Conservation (phyloP, 148 eudicot genomes). For the Beta vulgaris region DNA sequence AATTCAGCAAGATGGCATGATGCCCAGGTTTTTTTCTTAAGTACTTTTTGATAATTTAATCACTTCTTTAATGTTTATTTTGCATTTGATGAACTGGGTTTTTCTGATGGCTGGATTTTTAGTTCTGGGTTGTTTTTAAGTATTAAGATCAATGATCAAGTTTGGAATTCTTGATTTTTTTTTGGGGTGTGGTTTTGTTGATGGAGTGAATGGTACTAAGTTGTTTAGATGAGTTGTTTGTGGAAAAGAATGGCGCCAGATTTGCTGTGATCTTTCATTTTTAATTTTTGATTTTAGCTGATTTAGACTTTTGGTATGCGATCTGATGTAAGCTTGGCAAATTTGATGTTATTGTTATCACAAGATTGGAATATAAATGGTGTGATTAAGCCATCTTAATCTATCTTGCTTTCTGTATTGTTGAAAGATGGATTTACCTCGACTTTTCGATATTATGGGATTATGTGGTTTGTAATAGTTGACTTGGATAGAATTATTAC, state of each 20-base stretch:
- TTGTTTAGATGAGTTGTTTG: neutral
- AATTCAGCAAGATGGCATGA: constrained; percentile 54
- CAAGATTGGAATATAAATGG: neutral
- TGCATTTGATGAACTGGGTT: neutral
- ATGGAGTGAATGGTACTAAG: neutral
- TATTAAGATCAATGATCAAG: neutral
- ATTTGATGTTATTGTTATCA: neutral
- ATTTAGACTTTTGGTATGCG: no score
- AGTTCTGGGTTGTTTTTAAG: neutral
- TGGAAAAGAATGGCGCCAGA: neutral
- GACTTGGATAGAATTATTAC: no score
- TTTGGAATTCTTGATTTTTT: neutral
- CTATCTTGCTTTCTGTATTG: no score
- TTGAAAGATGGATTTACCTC: no score
- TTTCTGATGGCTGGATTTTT: neutral
- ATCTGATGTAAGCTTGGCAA: neutral
- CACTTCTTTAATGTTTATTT: neutral
- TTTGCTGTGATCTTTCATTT: neutral
- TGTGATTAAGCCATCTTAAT: neutral
- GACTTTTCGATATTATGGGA: no score
- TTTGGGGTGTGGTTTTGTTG: neutral
- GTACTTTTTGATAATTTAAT: neutral
- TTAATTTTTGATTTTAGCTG: no score
- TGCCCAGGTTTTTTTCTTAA: constrained; percentile 29
- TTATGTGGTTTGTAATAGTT: no score